Conservation (phyloP, 2,329 filamentous ascomycete species). For the Beauveria scarabaeidicola region DNA sequence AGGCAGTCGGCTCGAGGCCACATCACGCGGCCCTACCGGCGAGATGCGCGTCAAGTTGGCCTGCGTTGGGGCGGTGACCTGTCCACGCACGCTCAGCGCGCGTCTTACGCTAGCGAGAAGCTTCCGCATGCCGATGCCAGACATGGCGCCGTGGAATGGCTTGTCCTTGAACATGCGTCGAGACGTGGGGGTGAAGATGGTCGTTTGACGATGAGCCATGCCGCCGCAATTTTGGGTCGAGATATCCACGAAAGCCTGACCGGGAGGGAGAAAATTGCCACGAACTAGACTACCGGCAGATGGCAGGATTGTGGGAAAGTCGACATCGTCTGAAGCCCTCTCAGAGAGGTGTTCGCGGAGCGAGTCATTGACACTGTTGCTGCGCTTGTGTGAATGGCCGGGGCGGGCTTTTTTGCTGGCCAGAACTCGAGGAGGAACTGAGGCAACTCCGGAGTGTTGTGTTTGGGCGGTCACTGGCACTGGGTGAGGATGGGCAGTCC, state of each 20-base stretch:
- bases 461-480: slow-evolving; percentile 30
- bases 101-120: slow-evolving; percentile 80
- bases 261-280: slow-evolving; percentile 75
- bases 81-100: slow-evolving; percentile 58
- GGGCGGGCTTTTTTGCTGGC: slow-evolving; percentile 52
- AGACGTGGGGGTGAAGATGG: slow-evolving; percentile 36
- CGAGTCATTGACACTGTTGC: slow-evolving; percentile 81
- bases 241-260: slow-evolving; percentile 69
- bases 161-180: slow-evolving; percentile 35
- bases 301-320: slow-evolving; percentile 53
- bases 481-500: slow-evolving; percentile 43
- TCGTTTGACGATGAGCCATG: slow-evolving; percentile 43
- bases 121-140: slow-evolving; percentile 70
- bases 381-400: slow-evolving; percentile 63
- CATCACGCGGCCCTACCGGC: slow-evolving; percentile 41
- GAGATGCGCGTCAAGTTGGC: slow-evolving; percentile 39
- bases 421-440: slow-evolving; percentile 49
- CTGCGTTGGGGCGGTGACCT: slow-evolving; percentile 35
- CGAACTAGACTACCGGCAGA: slow-evolving; percentile 80
- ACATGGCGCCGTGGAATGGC: slow-evolving; percentile 51
- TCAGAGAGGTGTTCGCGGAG: slow-evolving; percentile 58
- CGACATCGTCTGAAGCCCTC: slow-evolving; percentile 44
- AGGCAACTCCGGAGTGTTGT: slow-evolving; percentile 39
- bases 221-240: slow-evolving; percentile 42
- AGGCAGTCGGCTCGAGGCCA: slow-evolving; percentile 49